phyloP scores from a whole-genome alignment of 768 basidiomycete species.

The Candolleomyces eurysporus region DNA sequence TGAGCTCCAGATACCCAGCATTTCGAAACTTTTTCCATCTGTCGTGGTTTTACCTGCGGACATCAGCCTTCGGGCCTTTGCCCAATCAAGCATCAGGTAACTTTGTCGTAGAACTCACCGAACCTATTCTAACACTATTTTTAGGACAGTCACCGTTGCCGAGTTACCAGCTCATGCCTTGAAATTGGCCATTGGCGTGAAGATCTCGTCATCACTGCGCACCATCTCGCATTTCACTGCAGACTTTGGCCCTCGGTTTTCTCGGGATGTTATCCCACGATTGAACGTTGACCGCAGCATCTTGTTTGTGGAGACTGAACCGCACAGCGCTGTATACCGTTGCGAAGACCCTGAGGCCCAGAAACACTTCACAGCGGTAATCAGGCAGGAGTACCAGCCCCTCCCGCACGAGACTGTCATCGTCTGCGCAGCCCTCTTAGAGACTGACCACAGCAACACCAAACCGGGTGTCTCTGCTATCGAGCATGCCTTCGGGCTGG shows the following conservation, averaged over 20 bases:
- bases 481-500: constrained; percentile 43
- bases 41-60: constrained; percentile 40
- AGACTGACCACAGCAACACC: constrained; percentile 45
- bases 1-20: constrained; percentile 48
- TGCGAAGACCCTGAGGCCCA: constrained; percentile 41
- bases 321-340: constrained; percentile 46
- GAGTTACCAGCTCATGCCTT: constrained; percentile 44
- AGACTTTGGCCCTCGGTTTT: constrained; percentile 57
- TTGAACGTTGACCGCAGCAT: constrained; percentile 42
- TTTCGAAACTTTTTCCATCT: constrained; percentile 41
- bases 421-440: constrained; percentile 51
- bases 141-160: constrained; percentile 47
- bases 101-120: constrained; percentile 3
- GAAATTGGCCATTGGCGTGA: constrained; percentile 54
- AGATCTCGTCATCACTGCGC: constrained; percentile 54
- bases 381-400: constrained; percentile 43
- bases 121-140: constrained; percentile 2
- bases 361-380: constrained; percentile 53
- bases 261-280: constrained; percentile 45
- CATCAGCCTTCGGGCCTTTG: constrained; percentile 39
- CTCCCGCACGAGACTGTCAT: constrained; percentile 41
- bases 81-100: constrained; percentile 56
- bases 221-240: constrained; percentile 62
- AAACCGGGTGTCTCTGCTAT: constrained; percentile 44
- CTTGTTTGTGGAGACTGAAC: constrained; percentile 45